Evolutionary conservation across 768 basidiomycete species (phyloP), one percentile per base, ranked within the genome.

Genomic region (Tulasnella sp.): DNA sequence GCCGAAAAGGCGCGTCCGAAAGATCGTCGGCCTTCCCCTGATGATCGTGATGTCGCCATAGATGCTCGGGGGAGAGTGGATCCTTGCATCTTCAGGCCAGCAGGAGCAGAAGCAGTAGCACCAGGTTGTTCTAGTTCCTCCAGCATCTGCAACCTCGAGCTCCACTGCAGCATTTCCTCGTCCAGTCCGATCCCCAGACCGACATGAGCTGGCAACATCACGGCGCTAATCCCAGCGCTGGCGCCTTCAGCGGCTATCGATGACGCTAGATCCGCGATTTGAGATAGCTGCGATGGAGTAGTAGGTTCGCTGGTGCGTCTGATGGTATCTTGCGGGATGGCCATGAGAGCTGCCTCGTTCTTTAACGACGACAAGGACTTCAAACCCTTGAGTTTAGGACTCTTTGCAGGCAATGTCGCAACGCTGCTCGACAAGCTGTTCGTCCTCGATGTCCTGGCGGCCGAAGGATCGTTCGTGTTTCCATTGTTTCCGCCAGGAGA

Each of bases 161-260:
- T 49, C 59, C 38, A 60, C 30, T 25, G 49, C 59, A 45, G 41
- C 59, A 43, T 60, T 38, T 42, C 51, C n/a, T 52, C 41, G 59
- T 44, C 51, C 59, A 43, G 41, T 44, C 34, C 51, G 8, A 52
- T 52, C 12, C 51, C 51, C 9, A 52, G 27, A 8, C 51, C 51
- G 7, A 52, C 51, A 38, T 3, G 30, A 4, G 38, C 25, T 31
- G 51, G 51, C 29, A 38, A 30, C 51, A 30, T 30, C 34, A 38
- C 34, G 15, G n/a, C n/a, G n/a, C n/a, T n/a, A n/a, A n/a, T n/a
- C n/a, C 34, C 34, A 38, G 5, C 34, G 34, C 34, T 15, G 5
- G 7, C 34, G 34, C 34, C 34, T 38, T 38, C 34, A 15, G 34
- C 34, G 15, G 15, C 34, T 15, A 38, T 38, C 10, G 51, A 52